These are phyloP conservation scores for Annulohypoxylon nitens DNA, from an alignment of 495 filamentous ascomycete species.

Conservation along the genomic window DNA sequence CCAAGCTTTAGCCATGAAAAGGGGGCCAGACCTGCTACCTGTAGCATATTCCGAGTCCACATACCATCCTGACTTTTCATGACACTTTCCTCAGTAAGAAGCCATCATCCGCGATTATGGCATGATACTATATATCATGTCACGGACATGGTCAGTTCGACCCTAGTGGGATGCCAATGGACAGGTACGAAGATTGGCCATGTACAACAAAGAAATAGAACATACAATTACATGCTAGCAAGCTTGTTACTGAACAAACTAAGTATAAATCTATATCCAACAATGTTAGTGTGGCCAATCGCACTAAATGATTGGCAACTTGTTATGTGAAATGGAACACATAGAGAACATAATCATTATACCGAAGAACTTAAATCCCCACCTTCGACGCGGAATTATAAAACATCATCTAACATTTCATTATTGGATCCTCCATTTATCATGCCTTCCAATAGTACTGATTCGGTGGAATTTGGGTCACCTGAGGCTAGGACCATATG, in stretches of 20 bases:
- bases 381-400: not conserved
- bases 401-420: not conserved
- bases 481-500: too few species aligned
- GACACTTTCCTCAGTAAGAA: not conserved
- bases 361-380: not conserved
- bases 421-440: not conserved
- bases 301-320: not conserved
- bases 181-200: too few species aligned
- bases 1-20: not conserved
- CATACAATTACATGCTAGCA: not conserved
- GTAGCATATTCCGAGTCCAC: not conserved
- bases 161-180: too few species aligned
- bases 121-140: not conserved
- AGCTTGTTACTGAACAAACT: not conserved
- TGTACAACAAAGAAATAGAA: not conserved
- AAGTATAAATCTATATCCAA: not conserved
- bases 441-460: not conserved
- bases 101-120: not conserved
- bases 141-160: too few species aligned
- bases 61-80: not conserved
- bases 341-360: not conserved
- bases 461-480: too few species aligned
- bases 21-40: not conserved
- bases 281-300: not conserved
- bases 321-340: not conserved